These are phyloP conservation scores for Tephrocybe sp. DNA, from an alignment of 768 basidiomycete genomes.

Conservation along the genomic window DNA sequence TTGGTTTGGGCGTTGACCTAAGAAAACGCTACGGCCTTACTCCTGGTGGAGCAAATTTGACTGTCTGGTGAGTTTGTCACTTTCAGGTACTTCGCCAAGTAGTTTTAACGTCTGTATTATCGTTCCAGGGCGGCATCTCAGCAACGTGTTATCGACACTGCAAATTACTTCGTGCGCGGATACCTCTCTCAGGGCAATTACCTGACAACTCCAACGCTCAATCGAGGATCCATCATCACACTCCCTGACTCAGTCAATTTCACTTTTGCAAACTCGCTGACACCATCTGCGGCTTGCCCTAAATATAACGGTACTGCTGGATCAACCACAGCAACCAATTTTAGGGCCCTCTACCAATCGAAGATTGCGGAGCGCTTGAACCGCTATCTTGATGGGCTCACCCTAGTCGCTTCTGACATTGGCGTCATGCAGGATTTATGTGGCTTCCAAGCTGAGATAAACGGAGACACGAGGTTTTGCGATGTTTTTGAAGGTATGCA, in stretches of 20 bases:
- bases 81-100: background rate
- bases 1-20: slow-evolving; percentile 35
- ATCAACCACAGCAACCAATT: slow-evolving; percentile 22
- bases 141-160: slow-evolving; percentile 40
- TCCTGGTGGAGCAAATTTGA: slow-evolving; percentile 36
- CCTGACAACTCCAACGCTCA: slow-evolving; percentile 21
- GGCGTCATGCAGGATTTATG: slow-evolving; percentile 44
- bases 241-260: slow-evolving; percentile 39
- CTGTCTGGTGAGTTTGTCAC: slow-evolving; percentile 31
- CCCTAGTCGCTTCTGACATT: slow-evolving; percentile 30
- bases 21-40: slow-evolving; percentile 38
- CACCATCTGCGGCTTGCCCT: slow-evolving; percentile 37
- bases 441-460: slow-evolving; percentile 35
- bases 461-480: slow-evolving; percentile 38
- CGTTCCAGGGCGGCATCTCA: slow-evolving; percentile 35
- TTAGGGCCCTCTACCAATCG: slow-evolving; percentile 29
- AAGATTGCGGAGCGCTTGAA: slow-evolving; percentile 34
- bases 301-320: slow-evolving; percentile 27
- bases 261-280: slow-evolving; percentile 41
- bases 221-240: slow-evolving; percentile 32
- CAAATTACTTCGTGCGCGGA: slow-evolving; percentile 35
- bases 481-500: slow-evolving; percentile 33
- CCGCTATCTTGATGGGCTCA: slow-evolving; percentile 31
- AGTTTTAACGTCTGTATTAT: background rate
- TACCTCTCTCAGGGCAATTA: slow-evolving; percentile 43